These are phyloP conservation scores for Apodospora peruviana DNA, from an alignment of 495 filamentous ascomycete genomes.

Conservation along the genomic window DNA sequence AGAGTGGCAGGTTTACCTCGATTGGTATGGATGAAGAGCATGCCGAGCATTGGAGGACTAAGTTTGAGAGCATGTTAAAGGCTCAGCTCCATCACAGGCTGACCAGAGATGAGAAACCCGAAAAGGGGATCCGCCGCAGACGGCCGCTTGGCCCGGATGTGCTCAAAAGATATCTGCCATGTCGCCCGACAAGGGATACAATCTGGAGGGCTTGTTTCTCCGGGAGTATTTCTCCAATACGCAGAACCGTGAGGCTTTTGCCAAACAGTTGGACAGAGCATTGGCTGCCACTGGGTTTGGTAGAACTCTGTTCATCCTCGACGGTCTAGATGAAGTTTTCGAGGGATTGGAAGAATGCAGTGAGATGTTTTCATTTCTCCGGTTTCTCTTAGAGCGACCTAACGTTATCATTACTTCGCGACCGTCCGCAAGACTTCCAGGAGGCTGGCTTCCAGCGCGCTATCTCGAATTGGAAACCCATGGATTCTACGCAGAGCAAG, in stretches of 20 bases:
- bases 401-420: conserved; percentile 35
- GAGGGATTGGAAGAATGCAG: conserved; percentile 12
- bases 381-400: conserved; percentile 28
- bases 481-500: conserved; percentile 32
- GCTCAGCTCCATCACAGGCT: no score
- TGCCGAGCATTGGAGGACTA: no score
- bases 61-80: no score
- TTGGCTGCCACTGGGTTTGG: conserved; percentile 2
- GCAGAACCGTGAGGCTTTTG: conserved; percentile 8
- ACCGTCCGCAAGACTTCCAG: conserved; percentile 19
- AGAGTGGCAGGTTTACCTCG: no score
- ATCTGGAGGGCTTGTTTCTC: conserved; percentile 19
- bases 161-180: no score
- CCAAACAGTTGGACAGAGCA: conserved; percentile 12
- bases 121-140: no score
- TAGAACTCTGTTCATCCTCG: conserved; percentile 31
- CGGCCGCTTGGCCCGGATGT: no score
- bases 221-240: conserved; percentile 20
- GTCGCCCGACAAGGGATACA: no score
- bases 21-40: no score
- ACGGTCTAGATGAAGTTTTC: conserved; percentile 40
- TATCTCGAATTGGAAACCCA: conserved; percentile 30
- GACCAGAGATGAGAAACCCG: no score
- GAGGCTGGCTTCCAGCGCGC: conserved; percentile 1
- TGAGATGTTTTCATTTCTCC: conserved; percentile 22